Evolutionary conservation across 805 yeast species (phyloP).

Genomic region (Torulaspora microellipsoides): DNA sequence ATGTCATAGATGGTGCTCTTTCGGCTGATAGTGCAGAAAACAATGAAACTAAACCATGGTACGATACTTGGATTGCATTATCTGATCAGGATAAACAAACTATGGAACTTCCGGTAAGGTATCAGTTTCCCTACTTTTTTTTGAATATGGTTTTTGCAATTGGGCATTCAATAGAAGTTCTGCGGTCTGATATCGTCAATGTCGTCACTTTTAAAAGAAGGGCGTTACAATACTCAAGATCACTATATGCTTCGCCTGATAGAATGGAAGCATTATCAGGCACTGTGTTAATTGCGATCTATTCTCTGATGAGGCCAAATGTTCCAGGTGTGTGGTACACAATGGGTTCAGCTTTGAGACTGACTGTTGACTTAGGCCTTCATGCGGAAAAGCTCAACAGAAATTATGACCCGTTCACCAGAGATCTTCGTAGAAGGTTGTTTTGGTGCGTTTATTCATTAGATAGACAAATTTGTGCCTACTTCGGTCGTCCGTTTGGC

Average conservation of each 20-base stretch:
- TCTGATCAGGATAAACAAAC: constrained; percentile 31
- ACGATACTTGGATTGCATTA: constrained; percentile 41
- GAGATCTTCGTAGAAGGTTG: constrained; percentile 67
- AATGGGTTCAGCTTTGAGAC: constrained; percentile 70
- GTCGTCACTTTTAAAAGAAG: constrained; percentile 68
- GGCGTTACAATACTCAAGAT: constrained; percentile 55
- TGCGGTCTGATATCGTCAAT: constrained; percentile 58
- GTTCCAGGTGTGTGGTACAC: constrained; percentile 93
- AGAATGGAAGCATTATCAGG: constrained; percentile 72
- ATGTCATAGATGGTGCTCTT: constrained; percentile 3
- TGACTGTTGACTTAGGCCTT: constrained; percentile 79
- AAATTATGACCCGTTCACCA: constrained; percentile 47
- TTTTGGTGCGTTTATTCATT: constrained; percentile 89
- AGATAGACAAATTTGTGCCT: constrained; percentile 82
- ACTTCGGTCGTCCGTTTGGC: constrained; percentile 83
- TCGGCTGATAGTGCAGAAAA: neutral
- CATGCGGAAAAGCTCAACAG: constrained; percentile 57
- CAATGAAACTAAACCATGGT: constrained; percentile 16
- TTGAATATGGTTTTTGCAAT: constrained; percentile 76
- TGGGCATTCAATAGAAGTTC: constrained; percentile 67
- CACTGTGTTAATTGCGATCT: constrained; percentile 58
- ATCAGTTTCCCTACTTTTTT: constrained; percentile 58
- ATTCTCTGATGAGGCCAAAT: constrained; percentile 83
- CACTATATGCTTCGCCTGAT: constrained; percentile 52
- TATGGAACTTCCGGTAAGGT: constrained; percentile 44